Conservation (phyloP, 495 filamentous ascomycete species). For the Daldinia caldariorum region DNA sequence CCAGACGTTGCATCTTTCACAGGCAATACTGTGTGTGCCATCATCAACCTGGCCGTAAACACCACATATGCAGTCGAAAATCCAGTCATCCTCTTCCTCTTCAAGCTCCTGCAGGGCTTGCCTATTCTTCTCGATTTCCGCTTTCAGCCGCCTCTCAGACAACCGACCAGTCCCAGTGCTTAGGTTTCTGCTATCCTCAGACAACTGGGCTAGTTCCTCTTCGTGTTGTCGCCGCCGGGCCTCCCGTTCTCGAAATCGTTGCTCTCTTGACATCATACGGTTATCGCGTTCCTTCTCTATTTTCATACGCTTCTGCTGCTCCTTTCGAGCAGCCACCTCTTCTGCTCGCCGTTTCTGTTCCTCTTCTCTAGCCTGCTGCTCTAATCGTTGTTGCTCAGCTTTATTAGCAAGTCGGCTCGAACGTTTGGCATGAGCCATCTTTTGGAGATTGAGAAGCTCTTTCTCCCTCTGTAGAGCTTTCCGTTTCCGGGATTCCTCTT, state of each 20-base stretch:
- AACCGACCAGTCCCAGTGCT: constrained; percentile 70
- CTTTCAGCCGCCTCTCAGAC: constrained; percentile 81
- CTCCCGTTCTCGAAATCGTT: constrained; percentile 84
- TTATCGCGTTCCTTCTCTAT: constrained; percentile 76
- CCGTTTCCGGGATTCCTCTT: constrained; percentile 77
- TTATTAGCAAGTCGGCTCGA: constrained; percentile 88
- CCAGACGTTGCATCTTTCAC: constrained; percentile 95
- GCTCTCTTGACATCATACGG: constrained; percentile 84
- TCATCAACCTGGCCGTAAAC: constrained; percentile 92
- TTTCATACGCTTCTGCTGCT: constrained; percentile 74
- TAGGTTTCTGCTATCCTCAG: constrained; percentile 77
- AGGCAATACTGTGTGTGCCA: constrained; percentile 92
- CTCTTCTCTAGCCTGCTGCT: constrained; percentile 75
- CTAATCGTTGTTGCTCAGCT: constrained; percentile 76
- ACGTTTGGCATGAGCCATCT: constrained; percentile 90
- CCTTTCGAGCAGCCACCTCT: constrained; percentile 71
- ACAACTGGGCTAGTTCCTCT: constrained; percentile 79
- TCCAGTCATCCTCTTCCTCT: constrained; percentile 84
- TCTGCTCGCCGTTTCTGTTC: constrained; percentile 75
- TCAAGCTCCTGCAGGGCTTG: constrained; percentile 76
- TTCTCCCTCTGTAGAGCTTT: constrained; percentile 77
- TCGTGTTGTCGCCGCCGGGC: constrained; percentile 81
- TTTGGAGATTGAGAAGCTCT: constrained; percentile 80
- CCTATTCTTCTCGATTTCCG: constrained; percentile 78
- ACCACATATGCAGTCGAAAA: constrained; percentile 94